Percentiles rank a stretch among this genome's conserved stretches.
These are phyloP conservation scores for Rubroshorea leprosula DNA, from an alignment of 345 rosid species.

Conservation along the genomic window DNA sequence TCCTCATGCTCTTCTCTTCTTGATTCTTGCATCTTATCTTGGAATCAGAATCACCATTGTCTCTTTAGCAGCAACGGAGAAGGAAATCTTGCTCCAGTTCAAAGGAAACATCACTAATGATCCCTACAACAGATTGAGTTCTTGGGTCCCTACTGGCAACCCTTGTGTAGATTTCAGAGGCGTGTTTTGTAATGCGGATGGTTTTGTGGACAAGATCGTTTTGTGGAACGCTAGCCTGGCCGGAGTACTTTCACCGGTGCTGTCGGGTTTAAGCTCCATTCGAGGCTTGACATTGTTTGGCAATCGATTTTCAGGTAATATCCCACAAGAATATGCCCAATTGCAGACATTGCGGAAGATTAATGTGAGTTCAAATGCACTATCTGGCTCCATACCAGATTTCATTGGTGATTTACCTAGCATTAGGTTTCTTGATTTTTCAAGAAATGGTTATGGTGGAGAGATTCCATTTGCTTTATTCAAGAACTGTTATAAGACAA, in stretches of 20 bases:
- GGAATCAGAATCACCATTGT: constrained; percentile 28
- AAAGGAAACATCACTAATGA: constrained; percentile 63
- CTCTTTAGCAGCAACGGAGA: constrained; percentile 42
- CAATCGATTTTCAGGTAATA: constrained; percentile 70
- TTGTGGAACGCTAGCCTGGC: constrained; percentile 78
- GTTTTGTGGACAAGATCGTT: constrained; percentile 78
- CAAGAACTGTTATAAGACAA: constrained; percentile 63
- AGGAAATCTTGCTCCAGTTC: constrained; percentile 78
- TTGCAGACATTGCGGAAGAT: constrained; percentile 80
- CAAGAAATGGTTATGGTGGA: constrained; percentile 61
- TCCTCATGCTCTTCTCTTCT: constrained; percentile 16
- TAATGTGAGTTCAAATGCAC: constrained; percentile 82
- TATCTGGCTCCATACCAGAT: constrained; percentile 85
- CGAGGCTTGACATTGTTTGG: constrained; percentile 87
- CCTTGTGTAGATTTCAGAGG: constrained; percentile 66
- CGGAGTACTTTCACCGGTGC: constrained; percentile 59
- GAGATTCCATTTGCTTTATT: constrained; percentile 68
- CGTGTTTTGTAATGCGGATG: constrained; percentile 61
- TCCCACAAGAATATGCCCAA: constrained; percentile 64
- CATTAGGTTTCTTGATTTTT: constrained; percentile 88
- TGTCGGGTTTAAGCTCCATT: constrained; percentile 64
- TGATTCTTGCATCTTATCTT: constrained; percentile 36
- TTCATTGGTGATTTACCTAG: constrained; percentile 75
- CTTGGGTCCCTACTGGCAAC: constrained; percentile 58
- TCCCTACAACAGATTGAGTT: constrained; percentile 53